Evolutionary conservation across 2,329 filamentous ascomycete species (phyloP), one percentile per base, ranked within the genome.

Genomic region (Cladophialophora immunda): DNA sequence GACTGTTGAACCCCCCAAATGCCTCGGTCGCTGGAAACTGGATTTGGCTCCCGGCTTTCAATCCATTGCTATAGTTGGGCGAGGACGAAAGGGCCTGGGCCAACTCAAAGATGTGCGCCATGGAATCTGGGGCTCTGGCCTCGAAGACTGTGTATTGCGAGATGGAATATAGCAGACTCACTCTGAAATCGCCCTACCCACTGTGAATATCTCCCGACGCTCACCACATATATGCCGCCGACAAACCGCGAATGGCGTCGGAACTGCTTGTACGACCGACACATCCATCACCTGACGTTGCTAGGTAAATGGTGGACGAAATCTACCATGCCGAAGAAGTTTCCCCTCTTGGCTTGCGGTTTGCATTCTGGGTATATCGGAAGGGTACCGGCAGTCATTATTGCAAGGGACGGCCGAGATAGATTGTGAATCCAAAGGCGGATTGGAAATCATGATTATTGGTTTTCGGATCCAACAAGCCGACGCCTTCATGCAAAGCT

Each of bases 1-100:
- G 77, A 41, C 47, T 74, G 67, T 80, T 79, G 71, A 80, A 80
- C 3, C 79, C 79, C 4, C 50, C 25, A 22, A 69, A 69, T 7
- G 62, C 67, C 8, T 56, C 50, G 8, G 67, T 69, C 11, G 52
- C 22, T 3, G 67, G 67, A 36, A 58, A 69, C 30, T 61, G 38
- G 60, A 67, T 61, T 17, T 59, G 67, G 17, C 57, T 45, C 19
- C 65, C 27, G 29, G 65, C 50, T 15, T 62, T 69, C 4, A 36
- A 32, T 11, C 67, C 67, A n/a, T 62, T 53, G 25, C 50, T 55
- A 25, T 69, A 69, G 34, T 60, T 58, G 4, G 60, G 34, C 1
- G 45, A 41, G 3, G 41, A n/a, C 38, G 62, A 15, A 38, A 64
- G 65, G 9, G 58, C 13, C 32, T 34, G 45, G 22, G 65, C 65